Evolutionary conservation across 2,329 filamentous ascomycete genomes (phyloP), one percentile per base, ranked within the genome.

Genomic region (Colletotrichum scovillei): DNA sequence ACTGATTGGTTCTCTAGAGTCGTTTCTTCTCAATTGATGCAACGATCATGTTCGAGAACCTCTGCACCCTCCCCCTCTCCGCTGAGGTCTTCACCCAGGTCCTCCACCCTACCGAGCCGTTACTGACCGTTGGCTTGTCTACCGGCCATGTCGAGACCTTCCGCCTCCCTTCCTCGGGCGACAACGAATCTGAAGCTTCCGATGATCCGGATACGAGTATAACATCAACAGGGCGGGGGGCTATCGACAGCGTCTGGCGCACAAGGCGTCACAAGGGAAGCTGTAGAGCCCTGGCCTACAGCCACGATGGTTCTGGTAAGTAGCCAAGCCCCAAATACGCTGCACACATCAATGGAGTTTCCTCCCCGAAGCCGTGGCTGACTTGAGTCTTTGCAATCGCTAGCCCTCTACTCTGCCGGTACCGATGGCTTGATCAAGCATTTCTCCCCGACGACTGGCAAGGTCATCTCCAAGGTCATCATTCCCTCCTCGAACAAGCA

Each of bases 181-280:
- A 84, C 55, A 85, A 86, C 52, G 83, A 86, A 42, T 84, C 83
- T 22, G 88, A 89, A 58, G 88, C 89, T 32, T 88, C 90, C 53
- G 82, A 74, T 4, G 87, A 87, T 69, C 85, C 80, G 42, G 86
- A 89, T 67, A 82, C 83, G 58, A 90, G 86, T 75, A 82, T 87
- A 2, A 68, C 88, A 26, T 89, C 86, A 24, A 85, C 88, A 78
- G 95, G 94, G 12, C 93, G 89, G 75, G 93, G 92, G 56, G 90
- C 92, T 69, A 93, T 98, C 75, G 93, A 95, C 77, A 94, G 92
- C 0, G 86, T 92, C 73, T 99, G 97, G 97, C 90, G 91, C 78
- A 98, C 97, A 5, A 89, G 92, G 77, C 89, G 97, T 74, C 97
- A 99, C 85, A 97, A 98, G 86, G 96, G 95, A 14, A 98, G 95